Percentiles rank a stretch among this genome's conserved stretches.
Conservation (phyloP, 1,139 yeast genomes). For the Meyerozyma athensensis region DNA sequence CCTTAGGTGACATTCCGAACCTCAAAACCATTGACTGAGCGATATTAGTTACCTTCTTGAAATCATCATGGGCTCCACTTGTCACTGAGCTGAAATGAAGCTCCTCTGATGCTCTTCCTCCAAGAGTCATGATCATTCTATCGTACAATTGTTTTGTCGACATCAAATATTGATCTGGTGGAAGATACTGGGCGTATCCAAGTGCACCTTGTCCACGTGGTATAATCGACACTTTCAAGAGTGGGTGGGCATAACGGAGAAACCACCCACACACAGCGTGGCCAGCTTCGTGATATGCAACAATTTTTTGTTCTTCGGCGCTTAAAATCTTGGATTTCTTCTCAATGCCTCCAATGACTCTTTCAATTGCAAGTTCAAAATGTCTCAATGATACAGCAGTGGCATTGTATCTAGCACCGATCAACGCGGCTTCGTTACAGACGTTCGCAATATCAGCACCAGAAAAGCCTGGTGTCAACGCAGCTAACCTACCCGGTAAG, state of each 20-base stretch:
- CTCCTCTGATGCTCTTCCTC: constrained; percentile 96
- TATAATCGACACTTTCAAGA: constrained; percentile 89
- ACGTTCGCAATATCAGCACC: constrained; percentile 98
- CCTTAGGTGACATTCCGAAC: constrained; percentile 82
- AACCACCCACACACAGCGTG: constrained; percentile 99
- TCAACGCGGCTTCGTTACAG: constrained; percentile 94
- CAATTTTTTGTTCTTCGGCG: constrained; percentile 79
- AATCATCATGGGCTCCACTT: constrained; percentile 94
- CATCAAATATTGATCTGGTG: constrained; percentile 85
- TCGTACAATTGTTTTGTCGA: constrained; percentile 76
- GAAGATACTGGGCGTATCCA: constrained; percentile 97
- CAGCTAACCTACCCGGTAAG: constrained; percentile 83
- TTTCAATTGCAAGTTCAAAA: constrained; percentile 93
- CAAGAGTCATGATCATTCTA: constrained; percentile 94
- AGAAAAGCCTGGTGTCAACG: constrained; percentile 94
- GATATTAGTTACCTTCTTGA: constrained; percentile 92
- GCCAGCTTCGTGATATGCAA: constrained; percentile 98
- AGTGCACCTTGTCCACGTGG: constrained; percentile 96
- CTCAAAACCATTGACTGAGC: constrained; percentile 91
- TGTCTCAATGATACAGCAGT: constrained; percentile 66
- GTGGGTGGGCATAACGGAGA: constrained; percentile 83
- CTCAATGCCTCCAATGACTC: constrained; percentile 95
- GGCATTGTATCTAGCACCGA: constrained; percentile 84
- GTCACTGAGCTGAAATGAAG: constrained; percentile 85
- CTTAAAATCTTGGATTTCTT: constrained; percentile 80